Percentiles rank a stretch among this genome's conserved stretches.
phyloP scores from a whole-genome alignment of 2,329 filamentous ascomycete genomes.

The Fonsecaea multimorphosa region DNA sequence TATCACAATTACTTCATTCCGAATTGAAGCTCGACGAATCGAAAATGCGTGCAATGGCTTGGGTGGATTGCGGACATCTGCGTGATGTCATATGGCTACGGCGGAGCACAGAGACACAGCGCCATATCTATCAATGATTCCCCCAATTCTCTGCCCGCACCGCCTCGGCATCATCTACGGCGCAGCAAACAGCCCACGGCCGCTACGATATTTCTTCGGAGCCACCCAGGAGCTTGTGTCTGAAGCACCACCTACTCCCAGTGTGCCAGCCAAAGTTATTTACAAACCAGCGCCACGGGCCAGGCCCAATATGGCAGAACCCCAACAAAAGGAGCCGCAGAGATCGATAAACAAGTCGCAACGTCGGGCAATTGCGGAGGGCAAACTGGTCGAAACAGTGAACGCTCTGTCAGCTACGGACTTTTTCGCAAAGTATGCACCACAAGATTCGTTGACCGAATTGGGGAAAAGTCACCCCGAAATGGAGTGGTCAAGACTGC shows the following conservation, averaged over 20 bases:
- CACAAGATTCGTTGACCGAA: conserved; percentile 36
- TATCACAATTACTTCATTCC: conserved; percentile 8
- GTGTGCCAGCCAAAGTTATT: neutral
- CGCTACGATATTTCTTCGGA: conserved; percentile 12
- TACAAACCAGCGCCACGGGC: neutral
- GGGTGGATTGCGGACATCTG: conserved; percentile 9
- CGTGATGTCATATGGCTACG: conserved; percentile 13
- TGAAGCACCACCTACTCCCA: neutral
- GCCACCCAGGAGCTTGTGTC: no score
- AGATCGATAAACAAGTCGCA: neutral
- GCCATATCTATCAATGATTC: no score
- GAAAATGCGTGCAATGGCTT: neutral
- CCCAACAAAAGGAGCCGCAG: neutral
- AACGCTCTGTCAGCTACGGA: conserved; percentile 49
- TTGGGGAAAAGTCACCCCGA: conserved; percentile 23
- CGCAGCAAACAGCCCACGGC: neutral
- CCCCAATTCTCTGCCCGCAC: neutral
- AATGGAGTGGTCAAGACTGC: neutral
- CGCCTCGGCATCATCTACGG: neutral
- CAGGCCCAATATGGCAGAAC: neutral
- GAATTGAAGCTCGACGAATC: conserved; percentile 1
- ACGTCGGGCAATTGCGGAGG: conserved; percentile 15
- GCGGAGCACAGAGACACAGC: neutral
- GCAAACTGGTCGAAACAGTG: conserved; percentile 49
- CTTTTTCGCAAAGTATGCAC: conserved; percentile 47